Evolutionary conservation across 2,329 filamentous ascomycete genomes (phyloP).

Genomic region (Metarhizium guizhouense): DNA sequence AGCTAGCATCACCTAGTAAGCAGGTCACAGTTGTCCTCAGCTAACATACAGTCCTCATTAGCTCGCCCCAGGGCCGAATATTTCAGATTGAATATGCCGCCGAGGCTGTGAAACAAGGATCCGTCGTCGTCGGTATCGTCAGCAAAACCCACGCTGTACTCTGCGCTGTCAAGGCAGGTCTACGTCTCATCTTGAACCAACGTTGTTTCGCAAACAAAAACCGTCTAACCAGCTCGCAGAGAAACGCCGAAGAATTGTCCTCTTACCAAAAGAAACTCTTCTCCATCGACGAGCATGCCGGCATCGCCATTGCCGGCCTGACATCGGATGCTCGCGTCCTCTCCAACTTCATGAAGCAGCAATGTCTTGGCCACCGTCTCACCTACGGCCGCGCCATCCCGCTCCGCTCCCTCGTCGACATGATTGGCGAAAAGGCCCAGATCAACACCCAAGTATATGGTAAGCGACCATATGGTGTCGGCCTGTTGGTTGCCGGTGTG

Average conservation of each 20-base stretch:
- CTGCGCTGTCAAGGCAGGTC: conserved; percentile 81
- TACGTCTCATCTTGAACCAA: neutral
- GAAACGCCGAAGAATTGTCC: conserved; percentile 97
- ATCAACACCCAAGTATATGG: conserved; percentile 97
- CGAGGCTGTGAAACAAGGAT: conserved; percentile 98
- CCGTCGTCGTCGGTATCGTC: conserved; percentile 90
- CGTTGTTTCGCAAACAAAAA: neutral
- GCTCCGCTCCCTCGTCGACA: conserved; percentile 76
- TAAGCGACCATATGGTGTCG: conserved; percentile 91
- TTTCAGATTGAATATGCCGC: conserved; percentile 99
- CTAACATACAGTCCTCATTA: conserved; percentile 31
- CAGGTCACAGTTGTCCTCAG: conserved; percentile 4
- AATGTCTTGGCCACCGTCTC: conserved; percentile 89
- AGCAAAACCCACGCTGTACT: conserved; percentile 98
- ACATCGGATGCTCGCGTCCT: conserved; percentile 97
- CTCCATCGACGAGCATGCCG: conserved; percentile 88
- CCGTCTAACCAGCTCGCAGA: conserved; percentile 40
- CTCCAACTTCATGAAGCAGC: conserved; percentile 99
- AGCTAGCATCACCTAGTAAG: neutral
- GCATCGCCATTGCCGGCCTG: conserved; percentile 90
- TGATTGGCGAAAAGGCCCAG: conserved; percentile 95
- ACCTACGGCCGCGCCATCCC: conserved; percentile 93
- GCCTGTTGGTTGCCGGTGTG: conserved; percentile 83
- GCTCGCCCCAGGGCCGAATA: conserved; percentile 97
- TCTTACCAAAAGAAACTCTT: conserved; percentile 99